phyloP scores from a whole-genome alignment of 768 basidiomycete species.

The Tricholoma sp. region DNA sequence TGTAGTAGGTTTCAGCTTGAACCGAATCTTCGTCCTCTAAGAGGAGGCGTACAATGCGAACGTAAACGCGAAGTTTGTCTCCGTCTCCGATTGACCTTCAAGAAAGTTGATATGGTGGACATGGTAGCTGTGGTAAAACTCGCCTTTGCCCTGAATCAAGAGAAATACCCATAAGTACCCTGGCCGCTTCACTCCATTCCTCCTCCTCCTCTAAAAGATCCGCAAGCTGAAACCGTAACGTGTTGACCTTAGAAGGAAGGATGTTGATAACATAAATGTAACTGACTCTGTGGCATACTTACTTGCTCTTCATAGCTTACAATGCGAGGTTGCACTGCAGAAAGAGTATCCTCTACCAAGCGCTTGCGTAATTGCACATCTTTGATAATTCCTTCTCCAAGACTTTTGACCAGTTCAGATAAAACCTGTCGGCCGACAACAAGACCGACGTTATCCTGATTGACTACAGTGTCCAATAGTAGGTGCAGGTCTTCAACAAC shows the following conservation, averaged over 20 bases:
- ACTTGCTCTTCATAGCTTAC: slow-evolving; percentile 97
- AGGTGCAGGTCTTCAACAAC: slow-evolving; percentile 57
- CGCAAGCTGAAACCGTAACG: slow-evolving; percentile 83
- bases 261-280: neutral
- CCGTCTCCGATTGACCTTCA: slow-evolving; percentile 64
- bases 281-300: slow-evolving; percentile 15
- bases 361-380: slow-evolving; percentile 58
- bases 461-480: slow-evolving; percentile 77
- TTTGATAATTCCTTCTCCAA: slow-evolving; percentile 52
- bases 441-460: slow-evolving; percentile 75
- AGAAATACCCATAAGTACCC: slow-evolving; percentile 87
- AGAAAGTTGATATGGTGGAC: slow-evolving; percentile 6
- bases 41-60: slow-evolving; percentile 90
- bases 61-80: slow-evolving; percentile 86
- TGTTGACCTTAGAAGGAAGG: slow-evolving; percentile 55
- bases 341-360: slow-evolving; percentile 72
- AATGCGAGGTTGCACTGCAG: slow-evolving; percentile 67
- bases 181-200: slow-evolving; percentile 91
- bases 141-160: slow-evolving; percentile 87
- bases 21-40: slow-evolving; percentile 96
- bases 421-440: slow-evolving; percentile 88
- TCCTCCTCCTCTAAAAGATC: slow-evolving; percentile 86
- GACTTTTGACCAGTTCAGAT: slow-evolving; percentile 71
- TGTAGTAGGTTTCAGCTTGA: slow-evolving; percentile 97
- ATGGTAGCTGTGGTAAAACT: slow-evolving; percentile 13